Evolutionary conservation across 768 basidiomycete genomes (phyloP).

Genomic region (Rhizopogon sp.): DNA sequence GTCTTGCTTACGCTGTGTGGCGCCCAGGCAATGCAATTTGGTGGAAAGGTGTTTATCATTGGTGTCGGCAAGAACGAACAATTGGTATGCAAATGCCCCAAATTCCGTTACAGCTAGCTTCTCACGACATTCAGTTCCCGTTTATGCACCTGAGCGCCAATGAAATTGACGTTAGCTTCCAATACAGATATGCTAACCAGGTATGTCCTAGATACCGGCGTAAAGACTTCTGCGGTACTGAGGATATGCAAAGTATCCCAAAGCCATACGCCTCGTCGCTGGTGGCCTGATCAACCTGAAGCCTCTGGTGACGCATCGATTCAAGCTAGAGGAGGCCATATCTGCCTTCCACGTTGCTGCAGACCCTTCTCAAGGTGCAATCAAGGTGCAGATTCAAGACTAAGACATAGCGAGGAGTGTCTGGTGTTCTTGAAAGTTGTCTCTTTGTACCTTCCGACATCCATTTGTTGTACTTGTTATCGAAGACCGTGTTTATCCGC

Average conservation of each 20-base stretch:
- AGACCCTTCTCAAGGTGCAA: slow-evolving; percentile 60
- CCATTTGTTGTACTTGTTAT: background rate
- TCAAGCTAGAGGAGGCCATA: slow-evolving; percentile 65
- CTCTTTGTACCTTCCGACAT: background rate
- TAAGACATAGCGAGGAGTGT: slow-evolving; percentile 13
- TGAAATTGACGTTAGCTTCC: slow-evolving; percentile 65
- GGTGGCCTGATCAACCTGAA: slow-evolving; percentile 67
- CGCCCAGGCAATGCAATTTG: slow-evolving; percentile 54
- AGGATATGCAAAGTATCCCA: slow-evolving; percentile 53
- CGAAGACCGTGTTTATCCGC: background rate
- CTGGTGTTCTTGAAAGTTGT: background rate
- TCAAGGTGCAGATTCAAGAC: slow-evolving; percentile 65
- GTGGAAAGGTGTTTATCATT: slow-evolving; percentile 66
- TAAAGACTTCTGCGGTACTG: background rate
- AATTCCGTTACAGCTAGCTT: background rate
- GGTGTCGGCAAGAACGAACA: slow-evolving; percentile 66
- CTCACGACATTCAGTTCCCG: slow-evolving; percentile 42
- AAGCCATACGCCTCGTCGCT: slow-evolving; percentile 78
- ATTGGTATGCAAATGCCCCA: slow-evolving; percentile 26
- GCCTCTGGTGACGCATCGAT: slow-evolving; percentile 77
- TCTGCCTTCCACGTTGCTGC: slow-evolving; percentile 77
- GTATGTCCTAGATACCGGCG: slow-evolving; percentile 14
- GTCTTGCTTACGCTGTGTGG: background rate
- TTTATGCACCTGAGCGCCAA: slow-evolving; percentile 72
- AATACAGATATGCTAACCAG: slow-evolving; percentile 67